phyloP scores from a whole-genome alignment of 1,139 yeast genomes.

The Debaryomyces subglobosus region DNA sequence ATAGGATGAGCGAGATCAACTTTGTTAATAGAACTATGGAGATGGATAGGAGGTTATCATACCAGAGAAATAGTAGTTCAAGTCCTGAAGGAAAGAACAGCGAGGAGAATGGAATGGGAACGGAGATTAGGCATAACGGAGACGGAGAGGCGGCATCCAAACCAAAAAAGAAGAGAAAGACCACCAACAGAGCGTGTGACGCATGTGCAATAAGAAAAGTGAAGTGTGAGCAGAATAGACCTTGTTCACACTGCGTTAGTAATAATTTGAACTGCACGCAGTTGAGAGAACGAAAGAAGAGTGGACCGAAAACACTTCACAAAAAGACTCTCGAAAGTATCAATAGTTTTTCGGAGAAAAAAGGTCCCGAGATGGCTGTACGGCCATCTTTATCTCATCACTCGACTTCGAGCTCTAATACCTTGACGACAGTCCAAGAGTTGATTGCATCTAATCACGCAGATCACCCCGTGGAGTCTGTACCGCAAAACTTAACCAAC shows the following conservation, averaged over 20 bases:
- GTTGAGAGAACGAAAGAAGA: constrained; percentile 41
- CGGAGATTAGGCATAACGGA: neutral
- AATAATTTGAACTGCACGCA: constrained; percentile 42
- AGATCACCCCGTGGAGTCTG: constrained; percentile 21
- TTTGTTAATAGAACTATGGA: neutral
- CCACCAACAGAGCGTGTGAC: constrained; percentile 42
- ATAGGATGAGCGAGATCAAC: constrained; percentile 1
- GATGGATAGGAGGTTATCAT: neutral
- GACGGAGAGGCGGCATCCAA: neutral
- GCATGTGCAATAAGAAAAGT: constrained; percentile 50
- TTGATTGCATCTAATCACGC: constrained; percentile 6
- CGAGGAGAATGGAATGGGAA: neutral
- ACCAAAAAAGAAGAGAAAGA: constrained; percentile 25
- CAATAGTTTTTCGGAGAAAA: constrained; percentile 24
- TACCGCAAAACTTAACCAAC: constrained; percentile 16
- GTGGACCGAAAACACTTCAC: constrained; percentile 47
- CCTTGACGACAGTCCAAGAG: constrained; percentile 7
- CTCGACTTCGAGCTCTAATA: constrained; percentile 10
- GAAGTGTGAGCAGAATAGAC: constrained; percentile 42
- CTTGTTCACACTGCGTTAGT: constrained; percentile 43
- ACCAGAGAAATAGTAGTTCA: neutral
- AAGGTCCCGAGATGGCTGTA: neutral
- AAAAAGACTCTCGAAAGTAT: constrained; percentile 42
- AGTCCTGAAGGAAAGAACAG: constrained; percentile 5
- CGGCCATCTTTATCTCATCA: constrained; percentile 7